Conservation (phyloP, 192 early-diverging fungal genomes). For the Rhizophagus clarus region DNA sequence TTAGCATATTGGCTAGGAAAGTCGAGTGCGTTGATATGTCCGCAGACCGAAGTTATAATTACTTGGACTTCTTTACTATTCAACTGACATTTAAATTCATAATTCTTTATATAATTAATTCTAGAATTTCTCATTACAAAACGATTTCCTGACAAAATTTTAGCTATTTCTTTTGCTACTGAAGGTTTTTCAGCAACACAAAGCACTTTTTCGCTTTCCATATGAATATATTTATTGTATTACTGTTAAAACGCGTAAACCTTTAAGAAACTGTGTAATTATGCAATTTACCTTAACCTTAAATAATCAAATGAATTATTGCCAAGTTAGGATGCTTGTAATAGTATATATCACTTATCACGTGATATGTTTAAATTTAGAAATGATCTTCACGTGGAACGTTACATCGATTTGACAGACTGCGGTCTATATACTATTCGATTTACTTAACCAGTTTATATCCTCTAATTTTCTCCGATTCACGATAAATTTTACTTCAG, state of each 20-base stretch:
- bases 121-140: slow-evolving; percentile 21
- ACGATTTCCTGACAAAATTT: slow-evolving; percentile 61
- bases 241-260: neutral
- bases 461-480: no score
- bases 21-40: slow-evolving; percentile 74
- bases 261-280: no score
- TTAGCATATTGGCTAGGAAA: slow-evolving; percentile 60
- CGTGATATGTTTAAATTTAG: no score
- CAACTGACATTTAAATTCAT: slow-evolving; percentile 69
- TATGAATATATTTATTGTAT: neutral
- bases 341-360: no score
- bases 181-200: slow-evolving; percentile 97
- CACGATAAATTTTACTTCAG: no score
- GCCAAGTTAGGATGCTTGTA: no score
- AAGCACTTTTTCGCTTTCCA: slow-evolving; percentile 56
- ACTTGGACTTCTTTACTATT: slow-evolving; percentile 58
- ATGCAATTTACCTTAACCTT: no score
- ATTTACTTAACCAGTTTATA: no score
- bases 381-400: no score
- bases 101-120: slow-evolving; percentile 79
- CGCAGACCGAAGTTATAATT: slow-evolving; percentile 81
- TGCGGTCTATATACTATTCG: no score
- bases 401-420: no score
- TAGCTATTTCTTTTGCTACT: slow-evolving; percentile 80
- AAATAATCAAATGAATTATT: no score